phyloP scores from a whole-genome alignment of 139 green algal species.

The Volvox reticuliferus region DNA sequence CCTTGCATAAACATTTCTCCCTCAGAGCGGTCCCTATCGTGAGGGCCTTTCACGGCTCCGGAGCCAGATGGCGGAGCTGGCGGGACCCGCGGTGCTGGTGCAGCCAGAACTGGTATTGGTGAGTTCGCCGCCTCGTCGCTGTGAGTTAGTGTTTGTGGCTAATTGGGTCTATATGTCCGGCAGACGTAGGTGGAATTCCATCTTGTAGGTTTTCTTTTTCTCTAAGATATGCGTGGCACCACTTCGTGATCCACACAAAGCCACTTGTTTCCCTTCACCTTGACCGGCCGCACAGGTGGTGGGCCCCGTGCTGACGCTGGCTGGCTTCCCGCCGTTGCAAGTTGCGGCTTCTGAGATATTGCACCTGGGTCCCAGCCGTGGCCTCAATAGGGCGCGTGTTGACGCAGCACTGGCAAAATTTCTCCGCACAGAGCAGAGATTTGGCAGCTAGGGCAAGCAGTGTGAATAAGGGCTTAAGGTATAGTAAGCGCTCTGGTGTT shows the following conservation, averaged over 20 bases:
- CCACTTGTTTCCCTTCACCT: too few relatives aligned
- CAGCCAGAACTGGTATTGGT: constrained; percentile 41
- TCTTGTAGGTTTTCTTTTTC: too few relatives aligned
- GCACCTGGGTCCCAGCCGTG: background rate
- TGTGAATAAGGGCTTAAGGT: background rate
- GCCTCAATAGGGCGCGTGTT: background rate
- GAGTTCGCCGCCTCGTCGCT: background rate
- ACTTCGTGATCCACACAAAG: too few relatives aligned
- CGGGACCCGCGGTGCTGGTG: background rate
- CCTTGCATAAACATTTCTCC: too few relatives aligned
- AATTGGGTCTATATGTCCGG: too few relatives aligned
- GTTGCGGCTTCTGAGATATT: constrained; percentile 21
- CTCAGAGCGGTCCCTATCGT: constrained; percentile 5
- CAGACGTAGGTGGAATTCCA: too few relatives aligned
- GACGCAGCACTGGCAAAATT: constrained; percentile 11
- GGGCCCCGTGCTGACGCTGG: constrained; percentile 27
- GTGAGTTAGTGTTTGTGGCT: too few relatives aligned
- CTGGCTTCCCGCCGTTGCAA: constrained; percentile 35
- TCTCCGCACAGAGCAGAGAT: constrained; percentile 37
- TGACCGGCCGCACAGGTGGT: constrained; percentile 36
- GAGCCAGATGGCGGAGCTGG: constrained; percentile 24
- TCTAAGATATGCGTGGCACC: too few relatives aligned
- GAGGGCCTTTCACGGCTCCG: constrained; percentile 7
- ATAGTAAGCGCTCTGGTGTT: too few relatives aligned
- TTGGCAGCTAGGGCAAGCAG: background rate